Base-by-base conservation (phyloP, 768 basidiomycete species). In the Trametes maxima region DNA sequence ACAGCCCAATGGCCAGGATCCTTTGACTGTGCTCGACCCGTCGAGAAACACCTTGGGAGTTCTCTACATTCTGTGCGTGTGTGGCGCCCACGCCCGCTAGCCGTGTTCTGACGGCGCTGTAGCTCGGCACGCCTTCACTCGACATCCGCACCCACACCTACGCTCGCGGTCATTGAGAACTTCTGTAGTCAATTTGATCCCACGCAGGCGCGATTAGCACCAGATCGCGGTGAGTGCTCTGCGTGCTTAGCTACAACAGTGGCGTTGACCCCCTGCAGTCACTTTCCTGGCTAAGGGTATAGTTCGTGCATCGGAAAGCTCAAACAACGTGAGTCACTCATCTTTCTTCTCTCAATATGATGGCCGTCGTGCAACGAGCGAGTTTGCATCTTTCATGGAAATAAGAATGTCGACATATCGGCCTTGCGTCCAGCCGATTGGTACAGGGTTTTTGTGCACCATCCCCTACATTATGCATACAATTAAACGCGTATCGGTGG, bases 1-100 rank as follows among this genome's bases (percentile, higher is more conserved):
- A 12, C 69, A 90, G 7, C 70, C 80, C 0, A 79, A 80, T 48
- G 89, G 86, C 3, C 82, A 86, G 64, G 91, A 94, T 71, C 92
- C 92, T 10, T 68, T 94, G 52, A 57, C 74, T n/a, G 70, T 88
- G 10, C 73, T 94, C 37, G 81, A 87, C 67, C 72, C 84, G 24
- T 72, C 75, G 33, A 68, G 67, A 33, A 82, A 90, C 69, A 87
- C 89, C 0, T 71, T 93, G 3, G 88, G 85, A 0, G 80, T 85
- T 43, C 72, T 93, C 43, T 88, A 85, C 66, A 89, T 94, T 45
- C 70, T 94, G 91, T 92, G 65, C 74, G 88, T 78, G 17, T 28
- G 52, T 50, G 42, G 25, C 43, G 46, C 40, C 21, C 35, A 14
- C 17, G 21, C 11, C 4, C 7, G 22, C 14, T 8, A 6, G n/a